phyloP scores from a whole-genome alignment of 164 flowering plant species.

The Dillenia suffruticosa region DNA sequence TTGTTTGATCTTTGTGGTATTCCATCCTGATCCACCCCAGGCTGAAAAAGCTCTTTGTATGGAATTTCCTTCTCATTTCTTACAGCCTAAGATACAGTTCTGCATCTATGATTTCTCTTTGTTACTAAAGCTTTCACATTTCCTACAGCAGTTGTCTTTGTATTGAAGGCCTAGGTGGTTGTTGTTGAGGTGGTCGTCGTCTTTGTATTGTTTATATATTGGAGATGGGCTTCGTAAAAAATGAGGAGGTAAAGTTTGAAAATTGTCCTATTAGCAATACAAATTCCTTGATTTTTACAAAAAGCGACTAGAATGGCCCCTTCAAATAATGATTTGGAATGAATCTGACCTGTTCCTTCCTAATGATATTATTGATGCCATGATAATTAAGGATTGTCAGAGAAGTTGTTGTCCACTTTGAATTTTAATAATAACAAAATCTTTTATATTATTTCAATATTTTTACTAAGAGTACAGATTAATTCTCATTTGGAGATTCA shows the following conservation, averaged over 20 bases:
- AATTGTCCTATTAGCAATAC: too few relatives aligned
- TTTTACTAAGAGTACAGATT: too few relatives aligned
- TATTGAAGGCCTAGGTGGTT: too few relatives aligned
- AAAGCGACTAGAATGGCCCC: too few relatives aligned
- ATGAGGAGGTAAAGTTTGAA: conserved; percentile 29
- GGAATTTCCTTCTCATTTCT: conserved; percentile 1
- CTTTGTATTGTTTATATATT: conserved; percentile 25
- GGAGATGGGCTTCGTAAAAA: conserved; percentile 38
- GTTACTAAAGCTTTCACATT: background rate
- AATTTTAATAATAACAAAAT: too few relatives aligned
- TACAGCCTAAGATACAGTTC: background rate
- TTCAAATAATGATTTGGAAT: too few relatives aligned
- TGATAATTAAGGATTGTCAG: too few relatives aligned
- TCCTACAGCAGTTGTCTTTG: conserved; percentile 32
- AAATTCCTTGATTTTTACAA: too few relatives aligned
- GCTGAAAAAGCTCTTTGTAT: conserved; percentile 24
- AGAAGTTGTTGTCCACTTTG: too few relatives aligned
- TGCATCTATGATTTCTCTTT: background rate
- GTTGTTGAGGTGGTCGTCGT: too few relatives aligned
- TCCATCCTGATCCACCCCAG: conserved; percentile 31
- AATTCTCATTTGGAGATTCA: too few relatives aligned
- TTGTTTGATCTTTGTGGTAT: conserved; percentile 31
- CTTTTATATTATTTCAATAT: too few relatives aligned
- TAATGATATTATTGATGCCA: conserved; percentile 26
- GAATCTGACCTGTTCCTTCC: conserved; percentile 19